Percentiles rank a stretch among this genome's conserved stretches.
Conservation (phyloP, 768 basidiomycete species). For the Termitomyces sp. region DNA sequence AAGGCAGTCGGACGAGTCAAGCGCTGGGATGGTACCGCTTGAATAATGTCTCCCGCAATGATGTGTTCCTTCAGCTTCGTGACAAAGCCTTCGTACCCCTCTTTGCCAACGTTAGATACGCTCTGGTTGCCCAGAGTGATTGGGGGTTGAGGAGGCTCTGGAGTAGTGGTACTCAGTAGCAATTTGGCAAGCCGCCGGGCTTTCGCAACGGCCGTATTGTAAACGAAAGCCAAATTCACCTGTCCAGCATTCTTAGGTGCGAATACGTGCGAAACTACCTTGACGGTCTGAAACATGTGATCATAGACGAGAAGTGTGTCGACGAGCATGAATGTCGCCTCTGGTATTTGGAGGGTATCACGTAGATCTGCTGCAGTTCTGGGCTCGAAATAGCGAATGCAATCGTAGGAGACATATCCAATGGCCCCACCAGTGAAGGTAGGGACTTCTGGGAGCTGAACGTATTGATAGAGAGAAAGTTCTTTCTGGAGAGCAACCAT, state of each 20-base stretch:
- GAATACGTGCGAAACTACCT: conserved; percentile 95
- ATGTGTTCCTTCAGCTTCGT: conserved; percentile 93
- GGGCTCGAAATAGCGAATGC: conserved; percentile 95
- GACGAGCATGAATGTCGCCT: conserved; percentile 94
- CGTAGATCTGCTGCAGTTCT: conserved; percentile 72
- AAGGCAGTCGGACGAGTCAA: conserved; percentile 80
- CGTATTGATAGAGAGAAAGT: conserved; percentile 81
- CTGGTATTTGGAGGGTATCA: conserved; percentile 88
- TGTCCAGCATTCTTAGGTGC: conserved; percentile 66
- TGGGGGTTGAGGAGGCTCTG: conserved; percentile 66
- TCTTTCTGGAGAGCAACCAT: conserved; percentile 81
- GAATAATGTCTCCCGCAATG: conserved; percentile 95
- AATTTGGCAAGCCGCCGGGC: conserved; percentile 76
- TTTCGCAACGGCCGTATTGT: conserved; percentile 82
- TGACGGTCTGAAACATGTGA: conserved; percentile 92
- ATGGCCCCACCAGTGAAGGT: conserved; percentile 98
- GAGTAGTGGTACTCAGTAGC: conserved; percentile 46
- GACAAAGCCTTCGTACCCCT: conserved; percentile 89
- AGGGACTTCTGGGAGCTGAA: conserved; percentile 87
- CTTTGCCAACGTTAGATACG: conserved; percentile 89
- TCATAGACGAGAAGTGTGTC: conserved; percentile 97
- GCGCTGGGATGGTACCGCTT: conserved; percentile 95
- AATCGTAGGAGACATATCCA: conserved; percentile 96
- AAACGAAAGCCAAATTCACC: conserved; percentile 76
- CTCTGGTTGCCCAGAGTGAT: conserved; percentile 63